These are phyloP conservation scores for Ottelia alismoides DNA, from an alignment of 106 monocot species.

Conservation along the genomic window DNA sequence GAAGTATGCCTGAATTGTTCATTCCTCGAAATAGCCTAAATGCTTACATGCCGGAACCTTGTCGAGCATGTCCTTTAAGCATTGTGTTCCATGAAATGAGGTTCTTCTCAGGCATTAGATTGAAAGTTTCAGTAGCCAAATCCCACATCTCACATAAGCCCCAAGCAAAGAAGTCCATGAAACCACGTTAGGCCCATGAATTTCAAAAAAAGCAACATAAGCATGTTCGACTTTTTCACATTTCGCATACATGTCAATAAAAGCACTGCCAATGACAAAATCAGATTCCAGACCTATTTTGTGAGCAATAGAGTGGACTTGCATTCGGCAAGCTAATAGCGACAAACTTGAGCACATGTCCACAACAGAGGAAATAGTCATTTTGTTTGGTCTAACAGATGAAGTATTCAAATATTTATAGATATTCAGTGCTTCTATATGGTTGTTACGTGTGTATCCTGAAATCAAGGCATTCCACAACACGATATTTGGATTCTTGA, in stretches of 20 bases:
- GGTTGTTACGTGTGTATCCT: slow-evolving; percentile 18
- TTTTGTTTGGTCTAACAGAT: slow-evolving; percentile 12
- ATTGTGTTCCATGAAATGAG: slow-evolving; percentile 42
- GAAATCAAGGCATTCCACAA: slow-evolving; percentile 37
- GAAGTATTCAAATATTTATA: slow-evolving; percentile 15
- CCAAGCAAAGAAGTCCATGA: slow-evolving; percentile 37
- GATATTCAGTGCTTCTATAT: slow-evolving; percentile 7
- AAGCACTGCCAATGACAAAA: slow-evolving; percentile 35
- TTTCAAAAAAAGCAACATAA: slow-evolving; percentile 20
- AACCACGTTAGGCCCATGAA: slow-evolving; percentile 20
- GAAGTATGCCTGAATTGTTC: slow-evolving; percentile 24
- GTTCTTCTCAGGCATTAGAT: slow-evolving; percentile 29
- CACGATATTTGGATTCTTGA: slow-evolving; percentile 29
- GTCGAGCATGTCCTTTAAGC: slow-evolving; percentile 27
- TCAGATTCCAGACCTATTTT: slow-evolving; percentile 21
- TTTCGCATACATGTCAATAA: slow-evolving; percentile 43
- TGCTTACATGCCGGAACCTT: slow-evolving; percentile 19
- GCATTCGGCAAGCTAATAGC: slow-evolving; percentile 11
- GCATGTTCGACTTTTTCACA: slow-evolving; percentile 17
- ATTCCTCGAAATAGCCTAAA: slow-evolving; percentile 25
- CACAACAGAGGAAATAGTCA: slow-evolving; percentile 29
- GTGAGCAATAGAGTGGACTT: slow-evolving; percentile 25
- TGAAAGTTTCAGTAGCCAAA: slow-evolving; percentile 22
- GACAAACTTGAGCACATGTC: slow-evolving; percentile 16
- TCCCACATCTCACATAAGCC: slow-evolving; percentile 28